These are phyloP conservation scores for Sergeia podlipaevii DNA, from an alignment of 208 protist genomes.

Conservation along the genomic window DNA sequence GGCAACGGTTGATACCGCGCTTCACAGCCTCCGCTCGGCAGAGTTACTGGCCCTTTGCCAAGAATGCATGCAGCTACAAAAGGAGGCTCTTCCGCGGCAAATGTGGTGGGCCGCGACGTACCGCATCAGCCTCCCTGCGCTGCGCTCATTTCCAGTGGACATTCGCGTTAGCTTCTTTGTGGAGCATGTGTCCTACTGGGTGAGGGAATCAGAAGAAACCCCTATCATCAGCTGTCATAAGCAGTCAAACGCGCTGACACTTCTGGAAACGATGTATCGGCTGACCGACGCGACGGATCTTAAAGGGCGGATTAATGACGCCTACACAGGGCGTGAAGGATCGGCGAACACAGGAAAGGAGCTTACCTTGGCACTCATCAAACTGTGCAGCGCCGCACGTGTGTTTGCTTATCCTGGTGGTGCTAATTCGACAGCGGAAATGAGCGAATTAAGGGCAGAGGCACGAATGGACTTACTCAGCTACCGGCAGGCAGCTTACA, in stretches of 20 bases:
- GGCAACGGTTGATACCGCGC: conserved; percentile 5
- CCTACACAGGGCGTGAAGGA: conserved; percentile 16
- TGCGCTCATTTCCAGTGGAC: conserved; percentile 15
- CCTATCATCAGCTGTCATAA: background rate
- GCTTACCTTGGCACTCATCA: conserved; percentile 72
- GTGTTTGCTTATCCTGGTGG: background rate
- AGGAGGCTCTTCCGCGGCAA: conserved; percentile 13
- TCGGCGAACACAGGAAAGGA: conserved; percentile 60
- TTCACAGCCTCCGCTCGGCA: conserved; percentile 8
- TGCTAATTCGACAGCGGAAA: background rate
- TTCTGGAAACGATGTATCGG: conserved; percentile 72
- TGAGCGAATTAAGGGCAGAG: conserved; percentile 1
- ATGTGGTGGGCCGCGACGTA: conserved; percentile 39
- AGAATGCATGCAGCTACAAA: conserved; percentile 16
- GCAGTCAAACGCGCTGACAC: conserved; percentile 54
- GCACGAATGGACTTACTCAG: conserved; percentile 11
- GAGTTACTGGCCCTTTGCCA: conserved; percentile 16
- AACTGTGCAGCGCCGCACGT: conserved; percentile 32
- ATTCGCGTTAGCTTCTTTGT: conserved; percentile 26
- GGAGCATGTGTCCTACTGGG: conserved; percentile 25
- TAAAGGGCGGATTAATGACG: conserved; percentile 41
- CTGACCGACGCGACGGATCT: conserved; percentile 22
- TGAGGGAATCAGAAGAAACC: conserved; percentile 10
- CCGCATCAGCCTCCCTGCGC: conserved; percentile 26
- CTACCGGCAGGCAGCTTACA: conserved; percentile 66